phyloP scores from a whole-genome alignment of 345 rosid species.

The Anastatica hierochuntica region DNA sequence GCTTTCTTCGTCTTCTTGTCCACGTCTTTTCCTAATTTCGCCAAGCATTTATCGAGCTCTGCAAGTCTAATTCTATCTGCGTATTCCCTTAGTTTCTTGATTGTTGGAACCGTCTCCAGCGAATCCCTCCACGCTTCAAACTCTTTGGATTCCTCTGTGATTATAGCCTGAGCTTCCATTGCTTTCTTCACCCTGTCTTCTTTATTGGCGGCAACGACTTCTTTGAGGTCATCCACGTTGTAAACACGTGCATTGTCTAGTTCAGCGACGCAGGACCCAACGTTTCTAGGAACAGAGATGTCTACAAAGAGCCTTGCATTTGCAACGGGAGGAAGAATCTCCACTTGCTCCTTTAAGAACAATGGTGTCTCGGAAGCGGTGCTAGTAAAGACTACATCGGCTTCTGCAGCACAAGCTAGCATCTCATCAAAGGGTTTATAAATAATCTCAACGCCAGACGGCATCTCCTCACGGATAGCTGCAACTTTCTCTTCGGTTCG shows the following conservation, averaged over 20 bases:
- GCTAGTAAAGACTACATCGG: conserved; percentile 88
- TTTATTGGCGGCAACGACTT: conserved; percentile 96
- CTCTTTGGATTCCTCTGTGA: conserved; percentile 64
- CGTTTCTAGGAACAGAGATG: conserved; percentile 89
- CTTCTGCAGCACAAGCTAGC: conserved; percentile 68
- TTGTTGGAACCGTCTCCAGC: conserved; percentile 83
- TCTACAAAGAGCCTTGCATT: conserved; percentile 70
- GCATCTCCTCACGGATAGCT: conserved; percentile 58
- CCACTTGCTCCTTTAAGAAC: conserved; percentile 58
- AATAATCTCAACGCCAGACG: conserved; percentile 46
- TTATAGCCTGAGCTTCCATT: conserved; percentile 84
- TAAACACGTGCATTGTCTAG: conserved; percentile 52
- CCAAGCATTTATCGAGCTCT: conserved; percentile 56
- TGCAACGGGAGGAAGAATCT: conserved; percentile 47
- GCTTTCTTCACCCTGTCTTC: conserved; percentile 84
- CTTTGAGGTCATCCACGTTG: conserved; percentile 92
- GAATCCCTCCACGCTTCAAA: conserved; percentile 98
- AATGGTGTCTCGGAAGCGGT: conserved; percentile 79
- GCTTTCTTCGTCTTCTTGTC: conserved; percentile 70
- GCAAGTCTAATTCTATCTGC: conserved; percentile 63
- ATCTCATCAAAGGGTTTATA: conserved; percentile 61
- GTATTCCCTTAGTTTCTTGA: conserved; percentile 82
- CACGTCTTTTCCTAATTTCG: conserved; percentile 66
- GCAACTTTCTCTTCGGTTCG: conserved; percentile 70
- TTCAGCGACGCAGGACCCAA: conserved; percentile 62